Conservation (phyloP, 345 rosid genomes). For the Salix brachista region DNA sequence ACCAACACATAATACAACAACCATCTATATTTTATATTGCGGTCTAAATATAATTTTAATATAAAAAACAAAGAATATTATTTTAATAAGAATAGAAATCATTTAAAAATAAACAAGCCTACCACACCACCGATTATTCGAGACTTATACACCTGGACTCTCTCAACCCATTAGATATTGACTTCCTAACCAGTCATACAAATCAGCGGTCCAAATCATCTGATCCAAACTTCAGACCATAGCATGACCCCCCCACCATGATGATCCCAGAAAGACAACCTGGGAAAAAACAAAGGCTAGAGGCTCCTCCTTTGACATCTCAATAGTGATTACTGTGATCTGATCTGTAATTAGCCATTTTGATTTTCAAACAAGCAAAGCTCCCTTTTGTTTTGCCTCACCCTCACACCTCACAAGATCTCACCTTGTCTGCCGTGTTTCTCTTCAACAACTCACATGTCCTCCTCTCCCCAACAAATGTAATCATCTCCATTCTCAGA, state of each 20-base stretch:
- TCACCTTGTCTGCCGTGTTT: background rate
- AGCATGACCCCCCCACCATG: background rate
- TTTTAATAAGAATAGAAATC: too few species aligned
- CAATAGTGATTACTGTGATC: background rate
- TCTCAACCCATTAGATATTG: background rate
- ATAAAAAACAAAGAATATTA: too few species aligned
- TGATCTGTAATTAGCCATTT: background rate
- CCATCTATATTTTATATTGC: too few species aligned
- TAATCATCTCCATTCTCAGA: background rate
- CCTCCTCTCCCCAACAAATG: background rate
- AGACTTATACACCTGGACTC: background rate
- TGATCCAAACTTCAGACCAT: background rate
- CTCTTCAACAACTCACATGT: conserved; percentile 1
- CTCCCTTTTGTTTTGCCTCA: conserved; percentile 11
- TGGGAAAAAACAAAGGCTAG: background rate
- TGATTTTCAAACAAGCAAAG: background rate
- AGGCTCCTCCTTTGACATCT: background rate
- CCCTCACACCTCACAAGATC: conserved; percentile 3
- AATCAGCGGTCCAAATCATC: conserved; percentile 5
- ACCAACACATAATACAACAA: too few species aligned
- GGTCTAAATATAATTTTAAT: too few species aligned
- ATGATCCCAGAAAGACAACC: background rate
- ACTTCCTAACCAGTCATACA: background rate
- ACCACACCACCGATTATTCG: too few species aligned
- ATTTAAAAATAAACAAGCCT: too few species aligned